A percentile compares a stretch with the other conserved stretches of the same genome.
Conservation (phyloP, 73 alveolate genomes). For the Paramecium tetraurelia region DNA sequence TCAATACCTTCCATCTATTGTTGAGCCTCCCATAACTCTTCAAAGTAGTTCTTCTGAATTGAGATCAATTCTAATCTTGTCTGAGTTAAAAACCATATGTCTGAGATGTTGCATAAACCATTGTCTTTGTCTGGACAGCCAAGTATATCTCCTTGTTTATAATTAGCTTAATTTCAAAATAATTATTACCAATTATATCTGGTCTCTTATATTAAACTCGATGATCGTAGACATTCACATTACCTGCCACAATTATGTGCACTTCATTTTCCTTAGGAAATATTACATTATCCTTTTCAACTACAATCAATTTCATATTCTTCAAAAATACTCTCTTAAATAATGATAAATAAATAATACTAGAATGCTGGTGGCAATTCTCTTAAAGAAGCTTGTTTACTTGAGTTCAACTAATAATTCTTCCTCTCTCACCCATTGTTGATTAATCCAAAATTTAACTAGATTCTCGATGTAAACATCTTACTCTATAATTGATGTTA, state of each 20-base stretch:
- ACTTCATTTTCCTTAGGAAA: slow-evolving; percentile 38
- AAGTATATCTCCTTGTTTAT: slow-evolving; percentile 7
- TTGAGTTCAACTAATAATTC: neutral
- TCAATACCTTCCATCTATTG: neutral
- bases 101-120: slow-evolving; percentile 36
- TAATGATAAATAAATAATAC: neutral
- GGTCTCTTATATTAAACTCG: slow-evolving; percentile 13
- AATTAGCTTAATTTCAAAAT: neutral
- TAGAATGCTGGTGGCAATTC: slow-evolving; percentile 38
- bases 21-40: slow-evolving; percentile 20
- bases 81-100: slow-evolving; percentile 14
- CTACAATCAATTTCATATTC: neutral
- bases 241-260: slow-evolving; percentile 1
- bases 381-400: slow-evolving; percentile 31
- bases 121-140: slow-evolving; percentile 37
- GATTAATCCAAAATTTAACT: slow-evolving; percentile 34
- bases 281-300: neutral
- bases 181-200: neutral
- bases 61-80: slow-evolving; percentile 7
- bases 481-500: slow-evolving; percentile 15
- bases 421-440: slow-evolving; percentile 14
- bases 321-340: neutral
- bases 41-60: neutral
- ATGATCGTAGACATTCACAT: slow-evolving; percentile 36
- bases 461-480: slow-evolving; percentile 21